These are phyloP conservation scores for Cytospora leucostoma DNA, from an alignment of 2,329 filamentous ascomycete species.

Conservation along the genomic window DNA sequence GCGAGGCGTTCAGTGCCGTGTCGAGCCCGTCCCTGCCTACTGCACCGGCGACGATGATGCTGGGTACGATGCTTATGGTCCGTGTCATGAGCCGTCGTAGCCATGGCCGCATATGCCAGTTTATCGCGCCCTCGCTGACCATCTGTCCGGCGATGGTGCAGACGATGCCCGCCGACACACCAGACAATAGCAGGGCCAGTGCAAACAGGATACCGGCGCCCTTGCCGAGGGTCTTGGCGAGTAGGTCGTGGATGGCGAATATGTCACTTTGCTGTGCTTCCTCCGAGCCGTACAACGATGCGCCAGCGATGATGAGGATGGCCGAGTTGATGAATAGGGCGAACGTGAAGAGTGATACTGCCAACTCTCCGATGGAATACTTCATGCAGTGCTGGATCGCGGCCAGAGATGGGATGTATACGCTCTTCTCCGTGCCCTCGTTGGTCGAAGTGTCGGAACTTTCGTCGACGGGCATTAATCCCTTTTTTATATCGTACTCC, in stretches of 20 bases:
- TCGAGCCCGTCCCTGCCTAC: constrained; percentile 72
- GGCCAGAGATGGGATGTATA: constrained; percentile 69
- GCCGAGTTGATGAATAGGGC: constrained; percentile 82
- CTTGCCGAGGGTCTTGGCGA: constrained; percentile 68
- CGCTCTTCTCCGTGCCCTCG: constrained; percentile 49
- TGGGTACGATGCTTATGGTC: constrained; percentile 77
- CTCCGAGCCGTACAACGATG: constrained; percentile 66
- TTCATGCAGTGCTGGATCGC: constrained; percentile 76
- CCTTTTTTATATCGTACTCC: constrained; percentile 62
- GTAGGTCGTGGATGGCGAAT: constrained; percentile 77
- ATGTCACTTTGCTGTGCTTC: constrained; percentile 71
- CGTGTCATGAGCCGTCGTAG: constrained; percentile 75
- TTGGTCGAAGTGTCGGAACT: constrained; percentile 35
- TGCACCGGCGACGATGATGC: constrained; percentile 79
- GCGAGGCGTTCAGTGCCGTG: constrained; percentile 71
- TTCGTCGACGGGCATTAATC: constrained; percentile 47
- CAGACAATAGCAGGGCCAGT: constrained; percentile 76
- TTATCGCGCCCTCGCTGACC: constrained; percentile 80
- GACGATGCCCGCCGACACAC: constrained; percentile 79
- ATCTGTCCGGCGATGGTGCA: constrained; percentile 91
- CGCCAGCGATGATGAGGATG: constrained; percentile 80
- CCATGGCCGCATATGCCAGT: constrained; percentile 76
- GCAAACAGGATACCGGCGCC: constrained; percentile 84
- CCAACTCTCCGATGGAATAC: constrained; percentile 71
- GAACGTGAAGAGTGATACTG: constrained; percentile 76